Evolutionary conservation across 305 asterid genomes (phyloP).

Genomic region (Petunia hybrid): DNA sequence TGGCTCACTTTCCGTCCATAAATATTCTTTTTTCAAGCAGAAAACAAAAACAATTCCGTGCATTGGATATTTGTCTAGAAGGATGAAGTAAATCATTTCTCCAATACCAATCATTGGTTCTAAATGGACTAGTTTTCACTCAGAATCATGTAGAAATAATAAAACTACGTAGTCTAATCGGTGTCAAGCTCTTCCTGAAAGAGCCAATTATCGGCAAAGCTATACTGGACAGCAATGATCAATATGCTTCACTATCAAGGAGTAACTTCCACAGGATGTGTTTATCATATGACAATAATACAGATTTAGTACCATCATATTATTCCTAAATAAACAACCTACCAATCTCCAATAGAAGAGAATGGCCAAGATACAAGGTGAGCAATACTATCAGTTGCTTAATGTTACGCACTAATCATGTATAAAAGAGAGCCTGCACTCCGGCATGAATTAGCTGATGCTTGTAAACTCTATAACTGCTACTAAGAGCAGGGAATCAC

Average conservation of each 20-base stretch:
- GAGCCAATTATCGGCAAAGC: background rate
- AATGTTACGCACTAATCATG: background rate
- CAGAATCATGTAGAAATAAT: background rate
- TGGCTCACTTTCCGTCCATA: background rate
- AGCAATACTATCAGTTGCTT: slow-evolving; percentile 2
- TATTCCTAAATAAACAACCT: slow-evolving; percentile 31
- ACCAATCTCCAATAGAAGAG: background rate
- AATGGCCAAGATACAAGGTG: slow-evolving; percentile 10
- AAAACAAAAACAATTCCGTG: background rate
- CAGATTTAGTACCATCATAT: background rate
- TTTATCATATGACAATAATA: background rate
- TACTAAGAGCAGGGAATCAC: slow-evolving; percentile 5
- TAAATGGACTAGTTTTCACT: background rate
- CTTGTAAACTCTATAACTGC: background rate
- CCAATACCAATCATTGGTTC: background rate
- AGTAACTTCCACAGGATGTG: background rate
- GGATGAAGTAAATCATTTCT: background rate
- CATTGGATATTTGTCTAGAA: background rate
- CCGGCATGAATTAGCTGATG: too few species aligned
- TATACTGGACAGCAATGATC: background rate
- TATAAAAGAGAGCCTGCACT: too few species aligned
- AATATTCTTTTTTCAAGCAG: too few species aligned
- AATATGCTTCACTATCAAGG: slow-evolving; percentile 2
- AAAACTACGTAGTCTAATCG: background rate
- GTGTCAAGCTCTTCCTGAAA: background rate